Evolutionary conservation across 140 eudicot genomes (phyloP).

Genomic region (Stevia rebaudiana): DNA sequence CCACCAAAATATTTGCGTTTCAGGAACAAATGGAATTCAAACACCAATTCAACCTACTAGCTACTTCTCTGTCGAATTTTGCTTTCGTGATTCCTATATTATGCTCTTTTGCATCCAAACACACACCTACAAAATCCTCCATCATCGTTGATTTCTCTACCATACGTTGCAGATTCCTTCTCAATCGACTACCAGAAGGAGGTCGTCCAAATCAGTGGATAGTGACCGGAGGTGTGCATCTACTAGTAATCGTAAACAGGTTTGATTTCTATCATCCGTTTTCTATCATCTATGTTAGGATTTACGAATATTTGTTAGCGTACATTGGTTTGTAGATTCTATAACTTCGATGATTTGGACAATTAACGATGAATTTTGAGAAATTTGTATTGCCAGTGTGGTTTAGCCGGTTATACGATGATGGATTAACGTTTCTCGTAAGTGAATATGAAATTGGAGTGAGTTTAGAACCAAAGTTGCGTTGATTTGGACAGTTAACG

Average conservation of each 20-base stretch:
- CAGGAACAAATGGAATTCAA: conserved; percentile 22
- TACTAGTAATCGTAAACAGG: conserved; percentile 2
- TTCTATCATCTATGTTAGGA: not conserved
- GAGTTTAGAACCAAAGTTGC: not conserved
- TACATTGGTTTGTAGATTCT: not conserved
- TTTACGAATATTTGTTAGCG: not conserved
- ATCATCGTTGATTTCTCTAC: not conserved
- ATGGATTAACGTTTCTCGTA: not conserved
- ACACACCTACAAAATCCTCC: conserved; percentile 16
- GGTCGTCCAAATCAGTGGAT: not conserved
- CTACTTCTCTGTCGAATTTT: conserved; percentile 18
- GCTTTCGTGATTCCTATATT: conserved; percentile 28
- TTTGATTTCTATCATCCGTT: conserved; percentile 1
- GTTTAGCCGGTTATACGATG: not conserved
- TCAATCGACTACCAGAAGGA: not conserved
- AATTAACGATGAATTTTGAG: not conserved
- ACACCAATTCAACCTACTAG: conserved; percentile 14
- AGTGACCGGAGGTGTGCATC: not conserved
- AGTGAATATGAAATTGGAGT: not conserved
- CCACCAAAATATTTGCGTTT: conserved; percentile 12
- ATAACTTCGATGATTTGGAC: not conserved
- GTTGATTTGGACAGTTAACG: not conserved
- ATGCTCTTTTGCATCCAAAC: conserved; percentile 14
- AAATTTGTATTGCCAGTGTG: not conserved
- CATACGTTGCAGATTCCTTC: not conserved